phyloP scores from a whole-genome alignment of 192 early-diverging fungal species.

The Entophlyctis helioformis region DNA sequence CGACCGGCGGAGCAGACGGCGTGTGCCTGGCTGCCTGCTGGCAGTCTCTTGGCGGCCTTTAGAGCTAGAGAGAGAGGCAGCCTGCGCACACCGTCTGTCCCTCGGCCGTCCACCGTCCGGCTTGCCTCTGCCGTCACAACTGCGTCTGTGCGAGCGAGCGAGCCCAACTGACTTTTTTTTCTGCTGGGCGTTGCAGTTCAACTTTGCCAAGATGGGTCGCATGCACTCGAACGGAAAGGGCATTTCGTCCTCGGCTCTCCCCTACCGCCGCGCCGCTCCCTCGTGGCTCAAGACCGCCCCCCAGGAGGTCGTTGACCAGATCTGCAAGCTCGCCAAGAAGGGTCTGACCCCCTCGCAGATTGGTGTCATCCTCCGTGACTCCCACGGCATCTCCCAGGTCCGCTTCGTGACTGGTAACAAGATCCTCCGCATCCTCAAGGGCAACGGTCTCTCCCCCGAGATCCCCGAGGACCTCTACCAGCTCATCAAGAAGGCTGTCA shows the following conservation, averaged over 20 bases:
- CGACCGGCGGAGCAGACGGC: no score
- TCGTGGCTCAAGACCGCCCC: conserved; percentile 97
- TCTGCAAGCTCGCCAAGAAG: conserved; percentile 99
- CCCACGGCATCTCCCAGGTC: conserved; percentile 96
- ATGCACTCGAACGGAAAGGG: conserved; percentile 97
- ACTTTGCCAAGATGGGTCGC: conserved; percentile 31
- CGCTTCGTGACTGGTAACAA: conserved; percentile 97
- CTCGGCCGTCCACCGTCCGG: no score
- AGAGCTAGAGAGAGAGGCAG: no score
- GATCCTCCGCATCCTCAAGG: conserved; percentile 96
- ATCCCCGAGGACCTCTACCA: conserved; percentile 99
- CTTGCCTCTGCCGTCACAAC: no score
- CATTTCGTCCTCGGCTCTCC: conserved; percentile 78
- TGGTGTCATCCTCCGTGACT: conserved; percentile 91
- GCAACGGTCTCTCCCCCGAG: conserved; percentile 88
- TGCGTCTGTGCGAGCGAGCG: no score
- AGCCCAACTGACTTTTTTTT: no score
- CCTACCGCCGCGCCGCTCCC: conserved; percentile 94
- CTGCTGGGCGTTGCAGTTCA: no score
- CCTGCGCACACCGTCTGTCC: no score
- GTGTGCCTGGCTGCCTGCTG: no score
- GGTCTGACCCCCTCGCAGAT: conserved; percentile 97
- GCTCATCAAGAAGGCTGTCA: conserved; percentile 99
- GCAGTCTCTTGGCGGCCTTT: no score
- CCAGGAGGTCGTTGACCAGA: conserved; percentile 94